Percentiles rank a stretch among this genome's conserved stretches.
These are phyloP conservation scores for Micromonas commoda DNA, from an alignment of 139 green algal species.

Conservation along the genomic window DNA sequence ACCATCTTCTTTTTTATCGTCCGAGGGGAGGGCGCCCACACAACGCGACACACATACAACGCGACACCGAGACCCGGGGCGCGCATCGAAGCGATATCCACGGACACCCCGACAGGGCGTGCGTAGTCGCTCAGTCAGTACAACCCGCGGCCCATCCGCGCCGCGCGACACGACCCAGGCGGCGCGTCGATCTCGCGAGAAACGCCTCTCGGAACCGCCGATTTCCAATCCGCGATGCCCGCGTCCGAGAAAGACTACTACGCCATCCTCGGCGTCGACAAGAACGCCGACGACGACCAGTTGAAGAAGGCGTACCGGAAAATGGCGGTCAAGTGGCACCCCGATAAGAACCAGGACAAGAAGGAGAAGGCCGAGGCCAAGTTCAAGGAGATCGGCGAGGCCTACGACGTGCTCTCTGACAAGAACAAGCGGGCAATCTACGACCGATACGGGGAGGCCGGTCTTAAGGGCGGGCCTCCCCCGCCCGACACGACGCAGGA, in stretches of 20 bases:
- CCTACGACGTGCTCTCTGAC: slow-evolving; percentile 35
- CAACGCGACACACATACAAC: too few relatives aligned
- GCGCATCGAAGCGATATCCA: too few relatives aligned
- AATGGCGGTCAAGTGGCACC: slow-evolving; percentile 38
- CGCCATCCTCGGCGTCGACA: slow-evolving; percentile 22
- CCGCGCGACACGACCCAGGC: too few relatives aligned
- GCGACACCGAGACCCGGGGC: too few relatives aligned
- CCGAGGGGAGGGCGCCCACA: too few relatives aligned
- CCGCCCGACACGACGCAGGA: not conserved
- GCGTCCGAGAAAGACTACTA: slow-evolving; percentile 16
- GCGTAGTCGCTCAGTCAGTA: too few relatives aligned
- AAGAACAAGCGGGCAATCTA: slow-evolving; percentile 25
- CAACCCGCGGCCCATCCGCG: too few relatives aligned
- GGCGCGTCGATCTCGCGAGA: not conserved
- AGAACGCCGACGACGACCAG: slow-evolving; percentile 20
- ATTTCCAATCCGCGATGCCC: not conserved
- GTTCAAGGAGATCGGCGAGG: slow-evolving; percentile 33
- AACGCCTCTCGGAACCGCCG: not conserved
- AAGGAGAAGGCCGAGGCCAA: slow-evolving; percentile 34
- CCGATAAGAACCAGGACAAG: slow-evolving; percentile 34
- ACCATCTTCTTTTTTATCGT: too few relatives aligned
- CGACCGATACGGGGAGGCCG: slow-evolving; percentile 25
- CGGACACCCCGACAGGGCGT: too few relatives aligned
- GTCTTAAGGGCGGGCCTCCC: slow-evolving; percentile 4
- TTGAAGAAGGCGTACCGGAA: slow-evolving; percentile 36